A percentile compares a stretch with the other conserved stretches of the same genome.
phyloP scores from a whole-genome alignment of 352 stramenopile genomes.

The Heterotrichella gracilis region DNA sequence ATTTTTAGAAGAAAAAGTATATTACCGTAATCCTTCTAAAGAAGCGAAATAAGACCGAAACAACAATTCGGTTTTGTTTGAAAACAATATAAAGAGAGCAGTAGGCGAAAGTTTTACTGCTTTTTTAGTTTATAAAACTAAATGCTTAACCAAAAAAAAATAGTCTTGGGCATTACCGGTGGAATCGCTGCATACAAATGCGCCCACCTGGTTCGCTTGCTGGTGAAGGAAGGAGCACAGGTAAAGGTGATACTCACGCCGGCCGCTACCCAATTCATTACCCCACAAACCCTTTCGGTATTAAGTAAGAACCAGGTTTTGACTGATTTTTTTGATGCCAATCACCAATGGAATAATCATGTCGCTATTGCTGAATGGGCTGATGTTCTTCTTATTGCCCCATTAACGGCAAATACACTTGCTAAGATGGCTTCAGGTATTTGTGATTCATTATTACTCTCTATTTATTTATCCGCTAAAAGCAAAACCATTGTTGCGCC shows the following conservation, averaged over 20 bases:
- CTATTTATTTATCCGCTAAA: neutral
- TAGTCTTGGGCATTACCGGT: neutral
- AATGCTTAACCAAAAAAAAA: neutral
- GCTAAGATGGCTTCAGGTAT: neutral
- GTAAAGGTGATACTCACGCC: neutral
- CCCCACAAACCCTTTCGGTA: neutral
- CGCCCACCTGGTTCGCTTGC: neutral
- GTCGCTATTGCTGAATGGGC: neutral
- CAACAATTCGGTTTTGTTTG: too few species aligned
- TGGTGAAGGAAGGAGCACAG: neutral
- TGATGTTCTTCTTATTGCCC: neutral
- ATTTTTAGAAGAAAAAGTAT: slow-evolving; percentile 7
- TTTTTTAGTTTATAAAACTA: neutral
- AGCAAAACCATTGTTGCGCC: neutral
- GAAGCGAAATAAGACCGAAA: neutral
- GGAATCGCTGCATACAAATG: neutral
- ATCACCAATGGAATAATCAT: slow-evolving; percentile 7
- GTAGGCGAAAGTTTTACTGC: neutral
- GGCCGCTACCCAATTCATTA: neutral
- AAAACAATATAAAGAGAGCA: neutral
- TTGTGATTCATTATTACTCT: neutral
- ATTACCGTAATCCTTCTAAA: neutral
- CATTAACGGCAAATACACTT: neutral
- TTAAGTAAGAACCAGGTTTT: neutral
- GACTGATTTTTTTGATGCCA: slow-evolving; percentile 6